Base-by-base conservation (phyloP, 164 flowering plant species). In the Berberis vulgaris region DNA sequence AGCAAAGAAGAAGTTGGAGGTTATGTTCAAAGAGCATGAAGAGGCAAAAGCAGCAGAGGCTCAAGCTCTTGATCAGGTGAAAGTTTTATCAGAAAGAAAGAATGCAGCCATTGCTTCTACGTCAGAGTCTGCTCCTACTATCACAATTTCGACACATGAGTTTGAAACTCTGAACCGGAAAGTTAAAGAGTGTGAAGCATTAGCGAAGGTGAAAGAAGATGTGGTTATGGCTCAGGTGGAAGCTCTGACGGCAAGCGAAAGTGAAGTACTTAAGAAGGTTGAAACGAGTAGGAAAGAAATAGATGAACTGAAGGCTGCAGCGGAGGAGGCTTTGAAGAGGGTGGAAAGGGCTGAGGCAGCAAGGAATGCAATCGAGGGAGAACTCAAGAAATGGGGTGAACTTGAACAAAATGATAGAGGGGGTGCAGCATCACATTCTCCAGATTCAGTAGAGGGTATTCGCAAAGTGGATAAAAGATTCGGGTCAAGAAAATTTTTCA, bases 311-410 rank as follows among this genome's bases (percentile, higher is more conserved):
- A 83, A 84, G 71, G 73, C 76, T 45, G 84, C 81, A 38, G 83
- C 89, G 40, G 67, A 77, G 60, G 93, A 82, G 47, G 95, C 96
- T 43, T 59, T 81, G 64, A 88, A 78, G 78, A 84, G 74, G 73
- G 97, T 93, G 38, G 88, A 87, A 70, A 88, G 80, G 89, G 91
- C 97, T 7, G 91, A 86, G 71, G 88, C 92, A 12, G 98, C 97
- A 44, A 91, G 82, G 70, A 82, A 62, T 61, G 97, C 91, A 4
- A 86, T 84, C 7, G 84, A 84, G 62, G 80, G 82, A 54, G 88
- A 84, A 67, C 95, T 94, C 0, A 70, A 82, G 64, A 79, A 82
- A 71, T 86, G 96, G 96, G 80, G 89, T 6, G 91, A 93, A 70
- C 68, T 84, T 40, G 97, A 94, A 71, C 87, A 84, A 45, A 90